These are phyloP conservation scores for Castanopsis chinensis DNA, from an alignment of 306 rosid genomes.

Conservation along the genomic window DNA sequence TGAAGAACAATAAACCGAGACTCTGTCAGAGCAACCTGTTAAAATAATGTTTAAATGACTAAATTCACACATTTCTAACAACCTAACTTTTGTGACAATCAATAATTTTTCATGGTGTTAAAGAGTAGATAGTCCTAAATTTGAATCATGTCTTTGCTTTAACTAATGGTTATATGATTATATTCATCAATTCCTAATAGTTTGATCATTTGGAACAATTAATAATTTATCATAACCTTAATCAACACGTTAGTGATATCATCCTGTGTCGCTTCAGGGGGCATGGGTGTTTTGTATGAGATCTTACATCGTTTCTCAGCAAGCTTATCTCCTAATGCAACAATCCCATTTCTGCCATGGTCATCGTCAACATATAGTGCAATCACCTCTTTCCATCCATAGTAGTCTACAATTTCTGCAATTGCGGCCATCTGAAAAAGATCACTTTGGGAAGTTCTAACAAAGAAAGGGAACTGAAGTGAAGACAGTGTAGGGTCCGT, in stretches of 20 bases:
- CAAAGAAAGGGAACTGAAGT: conserved; percentile 83
- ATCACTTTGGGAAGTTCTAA: conserved; percentile 69
- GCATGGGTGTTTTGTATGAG: conserved; percentile 74
- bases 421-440: conserved; percentile 76
- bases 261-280: conserved; percentile 40
- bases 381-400: conserved; percentile 76
- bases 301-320: conserved; percentile 75
- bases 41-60: too few relatives aligned
- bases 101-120: too few relatives aligned
- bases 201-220: too few relatives aligned
- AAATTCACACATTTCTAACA: too few relatives aligned
- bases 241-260: conserved; percentile 63
- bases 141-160: too few relatives aligned
- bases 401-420: conserved; percentile 67
- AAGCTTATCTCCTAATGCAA: conserved; percentile 66
- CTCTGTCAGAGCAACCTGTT: conserved; percentile 44
- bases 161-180: too few relatives aligned
- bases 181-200: too few relatives aligned
- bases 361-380: conserved; percentile 87
- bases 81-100: too few relatives aligned
- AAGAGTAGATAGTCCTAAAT: too few relatives aligned
- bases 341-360: conserved; percentile 82
- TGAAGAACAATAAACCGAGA: conserved; percentile 73
- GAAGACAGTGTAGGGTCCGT: conserved; percentile 82
- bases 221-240: conserved; percentile 30